Base-by-base conservation (phyloP, 1,139 yeast species). In the Pichia sp. region DNA sequence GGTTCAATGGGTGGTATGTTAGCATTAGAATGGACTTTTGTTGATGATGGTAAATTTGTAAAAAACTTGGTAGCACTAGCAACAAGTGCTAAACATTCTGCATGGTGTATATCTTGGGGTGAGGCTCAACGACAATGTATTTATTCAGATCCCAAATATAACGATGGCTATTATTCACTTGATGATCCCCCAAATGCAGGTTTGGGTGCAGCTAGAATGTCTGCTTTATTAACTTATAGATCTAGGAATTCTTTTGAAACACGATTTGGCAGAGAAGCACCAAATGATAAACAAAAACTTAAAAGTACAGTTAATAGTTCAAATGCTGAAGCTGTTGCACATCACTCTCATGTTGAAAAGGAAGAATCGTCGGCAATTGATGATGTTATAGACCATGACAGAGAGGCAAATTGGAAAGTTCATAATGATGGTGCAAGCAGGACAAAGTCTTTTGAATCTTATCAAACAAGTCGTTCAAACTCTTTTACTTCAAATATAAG, bases 1-100 rank as follows among this genome's bases (percentile, higher is more conserved):
- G 99, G 99, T 0, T 91, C 98, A 31, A 93, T 93, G 99, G 99
- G 99, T 41, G 99, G 99, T n/a, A 93, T 93, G 99, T 72, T 90
- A 50, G 91, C 93, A 0, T 71, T 93, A 59, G 99, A 93, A 67
- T 93, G 91, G 76, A 73, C 63, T 3, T 86, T 81, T 64, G 86
- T 80, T 59, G 62, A 64, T 33, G 62, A 56, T n/a, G 86, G 88
- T n/a, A 70, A 76, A 2, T 93, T 81, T 63, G 96, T 93, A 22
- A 77, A 78, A 54, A 73, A 80, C 39, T 75, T 88, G 29, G 83
- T 93, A 27, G 95, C 97, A 0, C 72, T 93, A 53, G 99, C 99
- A 2, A 91, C 99, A 0, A 83, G 95, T 44, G 97, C 98, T 0
- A 76, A 95, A 63, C 95, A 93, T 45, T 87, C 96, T 9, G 99